These are phyloP conservation scores for Backusella luteola DNA, from an alignment of 192 early-diverging fungal genomes.

Conservation along the genomic window DNA sequence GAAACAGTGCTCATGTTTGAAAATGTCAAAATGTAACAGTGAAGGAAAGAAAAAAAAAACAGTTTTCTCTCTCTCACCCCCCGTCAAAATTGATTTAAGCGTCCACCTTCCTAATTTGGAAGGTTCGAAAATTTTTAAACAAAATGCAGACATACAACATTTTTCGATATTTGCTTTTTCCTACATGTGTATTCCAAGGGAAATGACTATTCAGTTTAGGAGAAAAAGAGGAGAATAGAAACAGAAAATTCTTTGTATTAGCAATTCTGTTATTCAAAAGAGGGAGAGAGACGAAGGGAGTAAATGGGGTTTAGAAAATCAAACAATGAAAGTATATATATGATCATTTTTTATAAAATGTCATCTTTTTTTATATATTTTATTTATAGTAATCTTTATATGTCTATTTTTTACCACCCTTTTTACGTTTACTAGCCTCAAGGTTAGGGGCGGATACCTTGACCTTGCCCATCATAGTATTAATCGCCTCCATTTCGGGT, in stretches of 20 bases:
- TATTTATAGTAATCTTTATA: not conserved
- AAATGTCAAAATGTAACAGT: not conserved
- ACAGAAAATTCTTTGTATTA: too few relatives aligned
- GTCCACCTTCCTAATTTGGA: not conserved
- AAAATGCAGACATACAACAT: too few relatives aligned
- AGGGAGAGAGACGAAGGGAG: not conserved
- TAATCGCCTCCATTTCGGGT: conserved; percentile 81
- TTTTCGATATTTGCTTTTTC: too few relatives aligned
- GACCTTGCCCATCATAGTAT: conserved; percentile 83
- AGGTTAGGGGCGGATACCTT: conserved; percentile 81
- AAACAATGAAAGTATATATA: not conserved
- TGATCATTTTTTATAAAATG: not conserved
- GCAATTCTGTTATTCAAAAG: not conserved
- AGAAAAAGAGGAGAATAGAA: too few relatives aligned
- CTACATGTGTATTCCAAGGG: too few relatives aligned
- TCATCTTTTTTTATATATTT: not conserved
- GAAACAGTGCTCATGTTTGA: conserved; percentile 10
- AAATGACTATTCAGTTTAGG: too few relatives aligned
- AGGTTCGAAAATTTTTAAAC: not conserved
- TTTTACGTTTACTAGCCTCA: conserved; percentile 65
- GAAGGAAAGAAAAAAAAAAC: conserved; percentile 6
- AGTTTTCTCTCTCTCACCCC: conserved; percentile 25
- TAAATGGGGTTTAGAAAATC: not conserved
- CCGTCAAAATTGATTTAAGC: conserved; percentile 18
- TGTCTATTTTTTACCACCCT: conserved; percentile 24